Percentiles rank a stretch among this genome's conserved stretches.
phyloP scores from a whole-genome alignment of 2,329 filamentous ascomycete genomes.

The Epichloe hybrida region DNA sequence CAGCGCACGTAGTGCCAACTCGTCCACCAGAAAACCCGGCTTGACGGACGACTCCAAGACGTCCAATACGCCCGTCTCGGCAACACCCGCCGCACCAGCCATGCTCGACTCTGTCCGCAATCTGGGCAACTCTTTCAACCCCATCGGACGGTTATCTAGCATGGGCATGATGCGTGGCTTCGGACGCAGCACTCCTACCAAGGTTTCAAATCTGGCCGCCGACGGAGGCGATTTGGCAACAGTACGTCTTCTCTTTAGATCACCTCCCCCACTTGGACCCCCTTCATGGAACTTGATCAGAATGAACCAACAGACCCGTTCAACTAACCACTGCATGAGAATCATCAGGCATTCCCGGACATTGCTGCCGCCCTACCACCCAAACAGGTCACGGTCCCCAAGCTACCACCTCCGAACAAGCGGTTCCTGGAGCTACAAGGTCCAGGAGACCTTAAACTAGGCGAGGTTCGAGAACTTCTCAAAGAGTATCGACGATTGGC shows the following conservation, averaged over 20 bases:
- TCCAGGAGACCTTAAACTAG: conserved; percentile 54
- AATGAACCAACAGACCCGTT: not conserved
- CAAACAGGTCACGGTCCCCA: conserved; percentile 31
- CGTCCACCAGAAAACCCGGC: conserved; percentile 44
- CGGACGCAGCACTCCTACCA: conserved; percentile 38
- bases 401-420: conserved; percentile 53
- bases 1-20: conserved; percentile 54
- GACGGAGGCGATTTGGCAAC: conserved; percentile 45
- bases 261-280: not conserved
- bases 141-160: conserved; percentile 61
- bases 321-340: not conserved
- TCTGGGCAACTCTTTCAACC: conserved; percentile 69
- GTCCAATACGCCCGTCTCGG: conserved; percentile 6
- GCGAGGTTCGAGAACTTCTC: conserved; percentile 60
- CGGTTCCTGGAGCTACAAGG: conserved; percentile 61
- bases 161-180: conserved; percentile 67
- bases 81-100: conserved; percentile 43
- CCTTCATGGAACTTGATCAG: not conserved
- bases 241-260: conserved; percentile 25
- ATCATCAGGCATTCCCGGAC: conserved; percentile 43
- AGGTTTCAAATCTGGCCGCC: conserved; percentile 23
- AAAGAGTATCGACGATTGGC: conserved; percentile 64
- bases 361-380: conserved; percentile 40
- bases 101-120: conserved; percentile 69
- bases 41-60: conserved; percentile 30